A percentile compares a stretch with the other conserved stretches of the same genome.
These are phyloP conservation scores for Bothriochloa decipiens DNA, from an alignment of 176 grass and related monocot genomes.

Conservation along the genomic window DNA sequence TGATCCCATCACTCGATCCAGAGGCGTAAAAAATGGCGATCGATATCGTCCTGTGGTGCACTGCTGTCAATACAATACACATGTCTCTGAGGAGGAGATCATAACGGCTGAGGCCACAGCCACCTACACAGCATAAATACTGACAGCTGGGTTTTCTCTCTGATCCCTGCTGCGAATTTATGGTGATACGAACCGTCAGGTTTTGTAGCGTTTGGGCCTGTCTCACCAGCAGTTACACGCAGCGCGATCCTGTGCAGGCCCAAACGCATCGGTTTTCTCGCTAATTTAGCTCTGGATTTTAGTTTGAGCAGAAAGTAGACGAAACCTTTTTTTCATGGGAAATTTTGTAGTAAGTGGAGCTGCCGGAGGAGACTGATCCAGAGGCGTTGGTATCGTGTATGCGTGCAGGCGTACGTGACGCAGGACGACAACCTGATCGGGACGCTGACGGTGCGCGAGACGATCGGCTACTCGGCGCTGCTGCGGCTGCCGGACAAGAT, in stretches of 20 bases:
- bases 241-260: background rate
- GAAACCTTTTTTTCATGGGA: background rate
- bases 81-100: background rate
- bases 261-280: background rate
- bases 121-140: slow-evolving; percentile 49
- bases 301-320: no score
- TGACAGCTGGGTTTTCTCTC: slow-evolving; percentile 42
- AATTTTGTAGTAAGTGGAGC: no score
- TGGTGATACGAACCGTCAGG: slow-evolving; percentile 24
- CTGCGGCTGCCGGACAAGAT: slow-evolving; percentile 96
- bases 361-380: background rate
- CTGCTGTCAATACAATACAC: background rate
- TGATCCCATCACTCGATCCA: background rate
- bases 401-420: slow-evolving; percentile 87
- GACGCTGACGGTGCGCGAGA: slow-evolving; percentile 96
- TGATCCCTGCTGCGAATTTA: slow-evolving; percentile 43
- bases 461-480: slow-evolving; percentile 89
- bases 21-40: background rate
- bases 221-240: background rate
- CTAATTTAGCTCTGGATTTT: no score
- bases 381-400: background rate
- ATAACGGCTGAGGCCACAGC: slow-evolving; percentile 16
- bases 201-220: background rate
- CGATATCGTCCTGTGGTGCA: background rate
- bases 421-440: slow-evolving; percentile 99